Conservation (phyloP, 1,284 basidiomycete genomes). For the Microbotryum intermedium region DNA sequence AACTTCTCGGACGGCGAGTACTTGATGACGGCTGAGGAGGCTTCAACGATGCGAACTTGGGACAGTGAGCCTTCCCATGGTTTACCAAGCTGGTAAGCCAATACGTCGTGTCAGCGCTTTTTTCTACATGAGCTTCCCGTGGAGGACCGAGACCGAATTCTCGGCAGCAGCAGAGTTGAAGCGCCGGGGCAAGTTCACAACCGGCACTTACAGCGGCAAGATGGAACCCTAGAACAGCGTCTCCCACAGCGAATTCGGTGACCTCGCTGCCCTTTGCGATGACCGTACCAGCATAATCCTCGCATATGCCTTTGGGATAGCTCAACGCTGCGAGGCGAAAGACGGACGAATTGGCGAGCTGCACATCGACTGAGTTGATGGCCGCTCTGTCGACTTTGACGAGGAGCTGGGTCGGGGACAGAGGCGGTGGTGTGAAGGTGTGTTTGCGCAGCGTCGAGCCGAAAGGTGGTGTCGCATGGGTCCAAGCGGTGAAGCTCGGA, state of each 20-base stretch:
- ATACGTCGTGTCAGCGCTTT: neutral
- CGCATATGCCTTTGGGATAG: constrained; percentile 11
- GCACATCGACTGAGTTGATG: constrained; percentile 56
- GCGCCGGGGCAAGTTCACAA: too few relatives aligned
- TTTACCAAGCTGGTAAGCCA: constrained; percentile 6
- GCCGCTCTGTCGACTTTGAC: constrained; percentile 76
- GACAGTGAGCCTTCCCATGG: constrained; percentile 31
- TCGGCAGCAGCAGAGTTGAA: neutral
- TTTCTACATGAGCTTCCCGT: neutral
- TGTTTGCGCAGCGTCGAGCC: constrained; percentile 8
- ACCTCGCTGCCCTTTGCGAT: constrained; percentile 46
- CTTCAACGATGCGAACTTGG: constrained; percentile 35
- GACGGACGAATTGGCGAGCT: constrained; percentile 39
- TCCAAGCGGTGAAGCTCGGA: constrained; percentile 15
- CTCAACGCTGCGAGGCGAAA: constrained; percentile 44
- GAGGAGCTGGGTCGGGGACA: constrained; percentile 44
- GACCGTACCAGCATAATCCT: constrained; percentile 55
- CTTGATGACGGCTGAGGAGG: constrained; percentile 37
- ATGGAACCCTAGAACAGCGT: constrained; percentile 52
- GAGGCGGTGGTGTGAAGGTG: neutral
- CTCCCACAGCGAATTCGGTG: constrained; percentile 47
- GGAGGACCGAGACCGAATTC: neutral
- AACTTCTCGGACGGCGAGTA: constrained; percentile 45
- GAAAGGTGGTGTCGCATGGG: constrained; percentile 12
- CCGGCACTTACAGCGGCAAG: constrained; percentile 5